Conservation (phyloP, 805 yeast species). For the Maudiozyma serrabonitensis region DNA sequence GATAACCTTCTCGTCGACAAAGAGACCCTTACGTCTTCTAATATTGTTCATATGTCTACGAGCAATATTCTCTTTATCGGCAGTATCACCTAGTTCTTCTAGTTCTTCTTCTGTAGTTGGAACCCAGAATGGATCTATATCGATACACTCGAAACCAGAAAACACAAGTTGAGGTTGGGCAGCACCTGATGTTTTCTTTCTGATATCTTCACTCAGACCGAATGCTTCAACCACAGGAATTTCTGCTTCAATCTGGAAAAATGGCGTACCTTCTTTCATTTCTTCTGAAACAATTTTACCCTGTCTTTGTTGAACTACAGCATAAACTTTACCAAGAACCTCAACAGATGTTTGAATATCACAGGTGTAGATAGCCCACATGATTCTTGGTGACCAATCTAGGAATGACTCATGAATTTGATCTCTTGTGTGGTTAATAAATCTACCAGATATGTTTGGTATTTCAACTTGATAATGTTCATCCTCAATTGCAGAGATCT, state of each 20-base stretch:
- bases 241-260: slow-evolving; percentile 74
- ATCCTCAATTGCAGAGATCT: slow-evolving; percentile 16
- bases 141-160: slow-evolving; percentile 76
- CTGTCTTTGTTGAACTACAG: slow-evolving; percentile 80
- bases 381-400: slow-evolving; percentile 79
- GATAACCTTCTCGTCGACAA: slow-evolving; percentile 82
- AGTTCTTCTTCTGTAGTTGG: slow-evolving; percentile 95
- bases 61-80: slow-evolving; percentile 88
- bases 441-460: slow-evolving; percentile 54
- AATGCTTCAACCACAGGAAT: slow-evolving; percentile 94
- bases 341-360: slow-evolving; percentile 94
- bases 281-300: slow-evolving; percentile 86
- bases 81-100: slow-evolving; percentile 85
- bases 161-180: slow-evolving; percentile 94
- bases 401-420: slow-evolving; percentile 60
- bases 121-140: slow-evolving; percentile 97
- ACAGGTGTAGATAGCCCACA: slow-evolving; percentile 88
- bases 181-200: slow-evolving; percentile 91
- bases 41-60: slow-evolving; percentile 74
- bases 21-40: slow-evolving; percentile 79
- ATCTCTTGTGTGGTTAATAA: slow-evolving; percentile 65
- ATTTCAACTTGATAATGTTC: slow-evolving; percentile 24
- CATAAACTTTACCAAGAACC: slow-evolving; percentile 89
- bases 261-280: slow-evolving; percentile 97
- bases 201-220: slow-evolving; percentile 90